phyloP scores from a whole-genome alignment of 345 rosid species.

The Jatropha curcas region DNA sequence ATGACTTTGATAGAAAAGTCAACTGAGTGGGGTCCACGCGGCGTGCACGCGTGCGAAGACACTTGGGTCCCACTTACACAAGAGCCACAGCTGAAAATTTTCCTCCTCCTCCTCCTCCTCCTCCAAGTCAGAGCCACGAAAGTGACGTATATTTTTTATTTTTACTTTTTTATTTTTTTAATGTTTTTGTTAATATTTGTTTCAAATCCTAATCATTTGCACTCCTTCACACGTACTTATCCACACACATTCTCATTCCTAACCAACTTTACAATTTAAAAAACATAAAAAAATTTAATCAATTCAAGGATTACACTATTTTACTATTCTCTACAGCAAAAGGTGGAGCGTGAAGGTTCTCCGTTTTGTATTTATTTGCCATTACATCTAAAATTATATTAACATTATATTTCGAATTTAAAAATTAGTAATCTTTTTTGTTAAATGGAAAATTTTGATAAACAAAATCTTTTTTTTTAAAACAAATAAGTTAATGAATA shows the following conservation, averaged over 20 bases:
- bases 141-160: slow-evolving; percentile 25
- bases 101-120: neutral
- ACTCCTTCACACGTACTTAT: slow-evolving; percentile 14
- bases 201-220: slow-evolving; percentile 12
- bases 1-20: slow-evolving; percentile 28
- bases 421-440: too few relatives aligned
- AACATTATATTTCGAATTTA: too few relatives aligned
- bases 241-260: neutral
- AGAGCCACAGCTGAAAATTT: too few relatives aligned
- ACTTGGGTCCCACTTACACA: slow-evolving; percentile 40
- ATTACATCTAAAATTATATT: too few relatives aligned
- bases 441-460: too few relatives aligned
- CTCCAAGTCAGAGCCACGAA: slow-evolving; percentile 56
- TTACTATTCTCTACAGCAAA: too few relatives aligned
- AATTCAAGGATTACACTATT: too few relatives aligned
- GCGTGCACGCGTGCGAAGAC: slow-evolving; percentile 71
- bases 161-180: neutral
- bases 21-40: slow-evolving; percentile 53
- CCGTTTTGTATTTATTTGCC: too few relatives aligned
- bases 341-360: too few relatives aligned
- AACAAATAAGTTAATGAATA: too few relatives aligned
- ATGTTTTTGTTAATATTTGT: neutral
- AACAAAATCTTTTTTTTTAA: too few relatives aligned
- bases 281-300: too few relatives aligned
- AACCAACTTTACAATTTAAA: neutral